Base-by-base conservation (phyloP, 2,329 filamentous ascomycete species). In the Clarireedia paspali region DNA sequence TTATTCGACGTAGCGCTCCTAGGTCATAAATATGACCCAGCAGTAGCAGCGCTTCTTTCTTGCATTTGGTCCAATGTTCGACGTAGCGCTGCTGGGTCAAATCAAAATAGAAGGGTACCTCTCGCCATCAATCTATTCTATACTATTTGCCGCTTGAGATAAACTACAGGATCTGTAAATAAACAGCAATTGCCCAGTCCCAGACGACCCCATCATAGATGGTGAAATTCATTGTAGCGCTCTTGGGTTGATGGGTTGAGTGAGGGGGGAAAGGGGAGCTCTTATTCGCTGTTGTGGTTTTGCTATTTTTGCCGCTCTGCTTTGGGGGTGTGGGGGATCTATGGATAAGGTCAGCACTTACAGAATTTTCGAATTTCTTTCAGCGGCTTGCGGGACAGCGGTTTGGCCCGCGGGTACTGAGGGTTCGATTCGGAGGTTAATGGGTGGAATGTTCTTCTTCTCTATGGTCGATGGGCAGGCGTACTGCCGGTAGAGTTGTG, bases 341-440 rank as follows among this genome's bases (percentile, higher is more conserved):
- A 20, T 20, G 17, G 17, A 20, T 20, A 20, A 20, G 17, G 17
- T 20, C 2, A 20, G 17, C 17, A 20, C 17, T 20, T 2, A 20
- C 17, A 20, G 17, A 20, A 20, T 20, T 20, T 38, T 12, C 38
- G 6, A 4, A n/a, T 30, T 38, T 47, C 47, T 30, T 49, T 49
- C 45, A 42, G 51, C 44, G 51, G 34, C 51, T 54, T 54, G 24
- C n/a, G 34, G 44, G 26, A 39, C 34, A 39, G 39, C 14, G 15
- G 5, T 42, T n/a, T 42, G 39, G 39, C 7, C 14, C 20, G 39
- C 15, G 17, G 39, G 30, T 12, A 34, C 30, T 3, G 17, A 42
- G 15, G 39, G 15, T 10, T 42, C 5, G 30, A 34, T 12, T 34
- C 7, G 10, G 30, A 12, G 7, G 30, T 34, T 34, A 34, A 34